phyloP scores from a whole-genome alignment of 345 rosid genomes.

The Physaria fendleri region DNA sequence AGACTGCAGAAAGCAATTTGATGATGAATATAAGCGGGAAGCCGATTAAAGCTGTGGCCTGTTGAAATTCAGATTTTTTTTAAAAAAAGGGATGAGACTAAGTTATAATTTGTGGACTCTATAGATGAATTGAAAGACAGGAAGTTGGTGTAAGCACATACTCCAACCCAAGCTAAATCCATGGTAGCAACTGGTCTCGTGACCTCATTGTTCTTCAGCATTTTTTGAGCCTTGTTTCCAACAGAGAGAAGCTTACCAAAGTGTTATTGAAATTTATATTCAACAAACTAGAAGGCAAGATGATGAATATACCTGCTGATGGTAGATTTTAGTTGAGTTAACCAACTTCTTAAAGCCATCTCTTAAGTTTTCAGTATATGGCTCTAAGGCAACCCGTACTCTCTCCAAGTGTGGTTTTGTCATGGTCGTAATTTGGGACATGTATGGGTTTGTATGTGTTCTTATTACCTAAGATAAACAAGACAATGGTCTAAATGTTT shows the following conservation, averaged over 20 bases:
- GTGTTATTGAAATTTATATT: background rate
- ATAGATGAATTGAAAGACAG: background rate
- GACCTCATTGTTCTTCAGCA: constrained; percentile 36
- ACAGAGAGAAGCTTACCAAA: constrained; percentile 1
- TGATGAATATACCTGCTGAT: constrained; percentile 30
- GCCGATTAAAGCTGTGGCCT: constrained; percentile 36
- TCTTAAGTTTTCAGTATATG: constrained; percentile 13
- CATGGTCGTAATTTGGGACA: constrained; percentile 11
- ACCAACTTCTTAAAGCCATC: constrained; percentile 10
- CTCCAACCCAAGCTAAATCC: constrained; percentile 47
- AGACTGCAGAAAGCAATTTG: constrained; percentile 32
- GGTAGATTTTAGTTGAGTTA: constrained; percentile 10
- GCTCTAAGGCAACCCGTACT: constrained; percentile 22
- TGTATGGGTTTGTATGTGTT: too few relatives aligned
- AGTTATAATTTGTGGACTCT: background rate
- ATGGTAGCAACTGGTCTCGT: constrained; percentile 36
- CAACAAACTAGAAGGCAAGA: background rate
- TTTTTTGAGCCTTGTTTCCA: constrained; percentile 33
- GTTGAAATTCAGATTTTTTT: background rate
- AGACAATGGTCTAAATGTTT: background rate
- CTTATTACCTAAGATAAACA: constrained; percentile 25
- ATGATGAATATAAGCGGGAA: constrained; percentile 37
- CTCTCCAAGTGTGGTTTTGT: constrained; percentile 23
- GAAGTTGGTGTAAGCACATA: constrained; percentile 20
- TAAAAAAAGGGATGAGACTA: background rate